phyloP scores from a whole-genome alignment of 2,329 filamentous ascomycete species.

The Alternaria consortialis region DNA sequence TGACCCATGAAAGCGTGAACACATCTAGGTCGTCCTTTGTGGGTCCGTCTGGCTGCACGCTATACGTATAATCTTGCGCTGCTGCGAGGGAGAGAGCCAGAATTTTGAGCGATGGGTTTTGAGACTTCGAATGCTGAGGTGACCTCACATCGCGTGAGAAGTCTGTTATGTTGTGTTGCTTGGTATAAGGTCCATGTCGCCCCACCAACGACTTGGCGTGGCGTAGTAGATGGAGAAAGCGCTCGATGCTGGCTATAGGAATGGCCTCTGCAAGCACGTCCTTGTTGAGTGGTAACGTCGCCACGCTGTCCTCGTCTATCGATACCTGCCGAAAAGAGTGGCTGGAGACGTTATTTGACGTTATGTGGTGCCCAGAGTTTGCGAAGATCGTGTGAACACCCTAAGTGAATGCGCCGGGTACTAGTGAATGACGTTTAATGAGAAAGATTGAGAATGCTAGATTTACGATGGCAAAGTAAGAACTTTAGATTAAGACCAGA shows the following conservation, averaged over 20 bases:
- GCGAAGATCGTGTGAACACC: neutral
- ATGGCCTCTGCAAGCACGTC: neutral
- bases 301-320: no score
- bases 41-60: conserved; percentile 17
- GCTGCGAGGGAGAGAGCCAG: conserved; percentile 28
- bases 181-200: conserved; percentile 23
- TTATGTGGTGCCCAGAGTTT: no score
- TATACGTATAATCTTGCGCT: conserved; percentile 29
- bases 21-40: conserved; percentile 24
- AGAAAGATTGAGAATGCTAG: no score
- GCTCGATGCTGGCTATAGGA: conserved; percentile 1
- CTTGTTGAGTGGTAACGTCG: neutral
- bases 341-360: neutral
- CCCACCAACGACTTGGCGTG: conserved; percentile 18
- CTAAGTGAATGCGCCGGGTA: neutral
- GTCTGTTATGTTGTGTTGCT: conserved; percentile 11
- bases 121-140: neutral
- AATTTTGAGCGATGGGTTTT: neutral
- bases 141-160: conserved; percentile 12
- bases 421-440: rapidly evolving
- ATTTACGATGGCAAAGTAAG: neutral
- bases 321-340: neutral
- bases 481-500: neutral
- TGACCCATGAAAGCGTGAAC: conserved; percentile 26
- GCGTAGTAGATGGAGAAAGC: conserved; percentile 21